A percentile compares a stretch with the other conserved stretches of the same genome.
Evolutionary conservation across 139 green algal species (phyloP).

Genomic region (Klebsormidium nitens): DNA sequence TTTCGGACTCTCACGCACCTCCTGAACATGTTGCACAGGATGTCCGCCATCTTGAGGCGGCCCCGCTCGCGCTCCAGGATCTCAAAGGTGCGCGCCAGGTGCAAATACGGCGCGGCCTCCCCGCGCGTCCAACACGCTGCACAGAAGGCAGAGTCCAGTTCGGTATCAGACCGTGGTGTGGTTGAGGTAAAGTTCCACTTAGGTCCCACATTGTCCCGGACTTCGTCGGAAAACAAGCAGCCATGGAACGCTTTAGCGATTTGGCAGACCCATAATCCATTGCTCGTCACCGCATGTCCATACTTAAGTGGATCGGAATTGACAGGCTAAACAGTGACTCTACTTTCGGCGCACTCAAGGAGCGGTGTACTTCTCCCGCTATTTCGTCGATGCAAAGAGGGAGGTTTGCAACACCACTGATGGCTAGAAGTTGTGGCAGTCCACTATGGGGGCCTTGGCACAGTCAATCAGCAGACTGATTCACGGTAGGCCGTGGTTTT

Average conservation of each 20-base stretch:
- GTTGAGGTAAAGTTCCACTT: not conserved
- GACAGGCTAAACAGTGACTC: too few species aligned
- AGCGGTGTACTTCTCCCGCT: too few species aligned
- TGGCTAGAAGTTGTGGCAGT: too few species aligned
- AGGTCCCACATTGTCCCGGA: not conserved
- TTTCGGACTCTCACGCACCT: constrained; percentile 13
- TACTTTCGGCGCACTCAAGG: too few species aligned
- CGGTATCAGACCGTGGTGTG: constrained; percentile 5
- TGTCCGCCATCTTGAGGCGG: constrained; percentile 37
- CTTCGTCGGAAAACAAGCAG: not conserved
- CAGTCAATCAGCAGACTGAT: too few species aligned
- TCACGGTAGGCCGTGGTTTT: too few species aligned
- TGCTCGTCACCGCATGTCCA: too few species aligned
- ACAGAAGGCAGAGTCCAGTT: not conserved
- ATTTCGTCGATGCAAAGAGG: too few species aligned
- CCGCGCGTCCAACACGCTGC: constrained; percentile 26
- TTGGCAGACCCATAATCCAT: too few species aligned
- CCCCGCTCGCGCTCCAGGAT: constrained; percentile 35
- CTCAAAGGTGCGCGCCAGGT: constrained; percentile 61
- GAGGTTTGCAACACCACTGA: too few species aligned
- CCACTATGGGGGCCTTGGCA: too few species aligned
- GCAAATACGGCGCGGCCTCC: constrained; percentile 65
- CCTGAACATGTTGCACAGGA: constrained; percentile 44
- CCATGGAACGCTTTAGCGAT: not conserved
- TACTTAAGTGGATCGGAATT: too few species aligned